Evolutionary conservation across 345 rosid genomes (phyloP).

Genomic region (Bretschneidera sinensis): DNA sequence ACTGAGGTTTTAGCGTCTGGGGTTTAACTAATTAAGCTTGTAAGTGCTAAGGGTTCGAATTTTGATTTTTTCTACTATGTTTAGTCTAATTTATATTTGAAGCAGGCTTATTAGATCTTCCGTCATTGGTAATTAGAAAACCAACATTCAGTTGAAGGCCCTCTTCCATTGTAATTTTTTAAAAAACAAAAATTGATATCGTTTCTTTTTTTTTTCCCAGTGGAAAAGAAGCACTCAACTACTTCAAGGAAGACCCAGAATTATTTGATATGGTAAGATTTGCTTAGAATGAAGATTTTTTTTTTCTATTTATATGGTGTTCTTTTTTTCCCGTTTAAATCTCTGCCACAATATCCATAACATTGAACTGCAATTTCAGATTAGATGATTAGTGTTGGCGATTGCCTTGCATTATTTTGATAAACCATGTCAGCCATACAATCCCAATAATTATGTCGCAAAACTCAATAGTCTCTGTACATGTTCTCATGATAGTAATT

Average conservation of each 20-base stretch:
- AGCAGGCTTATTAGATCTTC: not conserved
- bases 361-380: no score
- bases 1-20: not conserved
- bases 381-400: not conserved
- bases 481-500: no score
- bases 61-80: no score
- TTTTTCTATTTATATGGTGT: not conserved
- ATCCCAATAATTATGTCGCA: not conserved
- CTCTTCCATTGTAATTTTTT: no score
- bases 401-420: not conserved
- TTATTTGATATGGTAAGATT: constrained; percentile 72
- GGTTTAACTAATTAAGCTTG: not conserved
- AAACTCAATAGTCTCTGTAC: no score
- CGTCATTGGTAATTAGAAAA: not conserved
- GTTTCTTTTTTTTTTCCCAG: constrained; percentile 28
- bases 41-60: not conserved
- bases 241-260: constrained; percentile 73
- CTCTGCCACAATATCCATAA: not conserved
- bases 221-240: constrained; percentile 76
- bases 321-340: not conserved
- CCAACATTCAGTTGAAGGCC: no score
- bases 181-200: not conserved
- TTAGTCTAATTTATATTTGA: no score
- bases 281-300: not conserved
- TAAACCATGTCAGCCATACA: not conserved